These are phyloP conservation scores for Daedalea quercina DNA, from an alignment of 768 basidiomycete genomes.

Conservation along the genomic window DNA sequence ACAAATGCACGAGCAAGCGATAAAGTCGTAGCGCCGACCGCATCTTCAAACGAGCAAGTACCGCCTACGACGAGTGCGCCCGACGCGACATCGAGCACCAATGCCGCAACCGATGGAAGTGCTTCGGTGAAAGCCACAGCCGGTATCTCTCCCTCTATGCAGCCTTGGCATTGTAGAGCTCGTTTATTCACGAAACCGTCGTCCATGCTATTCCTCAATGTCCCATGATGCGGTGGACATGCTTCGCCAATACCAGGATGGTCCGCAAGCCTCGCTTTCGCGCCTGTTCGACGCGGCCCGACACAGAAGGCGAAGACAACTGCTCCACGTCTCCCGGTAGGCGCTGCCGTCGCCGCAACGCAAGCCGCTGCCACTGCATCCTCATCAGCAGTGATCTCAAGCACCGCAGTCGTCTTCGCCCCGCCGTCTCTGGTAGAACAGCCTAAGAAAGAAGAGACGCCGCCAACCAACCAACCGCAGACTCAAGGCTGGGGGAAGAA, in stretches of 20 bases:
- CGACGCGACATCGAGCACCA: constrained; percentile 20
- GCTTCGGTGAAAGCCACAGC: constrained; percentile 44
- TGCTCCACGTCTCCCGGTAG: constrained; percentile 49
- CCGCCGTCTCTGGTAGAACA: constrained; percentile 49
- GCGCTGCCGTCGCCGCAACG: constrained; percentile 43
- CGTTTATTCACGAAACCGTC: constrained; percentile 41
- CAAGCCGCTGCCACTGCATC: constrained; percentile 12
- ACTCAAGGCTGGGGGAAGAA: constrained; percentile 78
- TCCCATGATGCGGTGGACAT: constrained; percentile 9
- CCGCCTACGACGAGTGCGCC: constrained; percentile 21
- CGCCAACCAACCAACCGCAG: constrained; percentile 27
- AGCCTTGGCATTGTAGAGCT: constrained; percentile 40
- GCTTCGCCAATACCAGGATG: constrained; percentile 50
- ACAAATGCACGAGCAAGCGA: constrained; percentile 12
- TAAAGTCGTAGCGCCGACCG: constrained; percentile 17
- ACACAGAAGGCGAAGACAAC: constrained; percentile 51
- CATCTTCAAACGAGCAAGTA: constrained; percentile 7
- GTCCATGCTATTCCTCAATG: constrained; percentile 18
- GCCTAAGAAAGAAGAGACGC: constrained; percentile 25
- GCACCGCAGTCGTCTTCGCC: constrained; percentile 65
- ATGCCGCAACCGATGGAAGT: constrained; percentile 21
- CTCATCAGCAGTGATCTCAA: constrained; percentile 30
- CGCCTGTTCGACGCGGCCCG: constrained; percentile 63
- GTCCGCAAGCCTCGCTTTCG: constrained; percentile 87
- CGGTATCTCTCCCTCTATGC: constrained; percentile 45